Evolutionary conservation across 768 basidiomycete genomes (phyloP).

Genomic region (Goffeauzyma gilvescens): DNA sequence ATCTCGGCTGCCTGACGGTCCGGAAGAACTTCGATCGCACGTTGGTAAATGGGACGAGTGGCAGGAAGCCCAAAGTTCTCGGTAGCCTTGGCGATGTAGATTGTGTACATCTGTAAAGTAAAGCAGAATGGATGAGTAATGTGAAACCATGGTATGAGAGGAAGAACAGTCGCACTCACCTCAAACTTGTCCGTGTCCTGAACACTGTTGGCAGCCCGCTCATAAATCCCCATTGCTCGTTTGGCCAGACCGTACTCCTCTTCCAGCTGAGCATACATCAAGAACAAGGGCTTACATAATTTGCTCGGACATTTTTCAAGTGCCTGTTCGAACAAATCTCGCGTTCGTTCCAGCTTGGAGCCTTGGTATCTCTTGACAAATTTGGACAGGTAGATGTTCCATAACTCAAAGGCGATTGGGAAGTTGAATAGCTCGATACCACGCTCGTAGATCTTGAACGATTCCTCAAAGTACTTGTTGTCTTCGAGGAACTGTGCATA

Average conservation of each 20-base stretch:
- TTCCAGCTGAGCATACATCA: conserved; percentile 90
- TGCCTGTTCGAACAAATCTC: conserved; percentile 94
- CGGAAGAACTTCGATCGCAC: conserved; percentile 78
- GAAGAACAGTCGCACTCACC: conserved; percentile 36
- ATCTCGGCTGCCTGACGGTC: conserved; percentile 90
- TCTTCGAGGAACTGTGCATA: conserved; percentile 94
- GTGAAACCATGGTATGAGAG: neutral
- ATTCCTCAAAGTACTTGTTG: conserved; percentile 94
- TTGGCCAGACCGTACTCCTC: conserved; percentile 91
- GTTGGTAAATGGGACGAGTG: conserved; percentile 87
- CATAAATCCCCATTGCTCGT: conserved; percentile 86
- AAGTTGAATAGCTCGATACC: conserved; percentile 95
- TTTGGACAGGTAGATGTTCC: conserved; percentile 96
- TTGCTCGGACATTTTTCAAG: conserved; percentile 89
- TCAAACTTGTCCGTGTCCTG: conserved; percentile 85
- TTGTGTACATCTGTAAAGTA: conserved; percentile 60
- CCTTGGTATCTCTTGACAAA: conserved; percentile 94
- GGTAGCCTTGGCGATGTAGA: conserved; percentile 94
- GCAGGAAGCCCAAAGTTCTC: conserved; percentile 90
- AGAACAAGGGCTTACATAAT: conserved; percentile 79
- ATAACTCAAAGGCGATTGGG: conserved; percentile 93
- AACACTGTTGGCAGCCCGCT: conserved; percentile 72
- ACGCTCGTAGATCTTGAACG: conserved; percentile 96
- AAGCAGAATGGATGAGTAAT: neutral
- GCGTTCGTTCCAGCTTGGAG: conserved; percentile 78